Percentiles rank a stretch among this genome's conserved stretches.
Evolutionary conservation across 352 stramenopile genomes (phyloP).

Genomic region (Phytopythium cucurbitacearum): DNA sequence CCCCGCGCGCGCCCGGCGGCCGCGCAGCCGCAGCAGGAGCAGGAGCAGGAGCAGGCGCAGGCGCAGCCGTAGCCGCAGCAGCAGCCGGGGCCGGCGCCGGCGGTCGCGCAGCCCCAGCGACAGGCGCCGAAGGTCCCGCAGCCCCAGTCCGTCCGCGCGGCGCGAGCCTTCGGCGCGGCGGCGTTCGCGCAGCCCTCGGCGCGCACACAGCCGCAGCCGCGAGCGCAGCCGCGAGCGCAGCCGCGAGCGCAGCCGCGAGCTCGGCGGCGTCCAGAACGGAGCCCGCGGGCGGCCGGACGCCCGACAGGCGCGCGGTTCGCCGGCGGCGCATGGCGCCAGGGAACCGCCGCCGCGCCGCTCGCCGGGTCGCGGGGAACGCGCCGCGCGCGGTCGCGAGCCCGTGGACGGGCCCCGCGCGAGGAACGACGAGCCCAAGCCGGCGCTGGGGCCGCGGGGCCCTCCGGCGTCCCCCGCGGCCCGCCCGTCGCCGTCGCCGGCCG

Average conservation of each 20-base stretch:
- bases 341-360: constrained; percentile 13
- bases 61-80: constrained; percentile 15
- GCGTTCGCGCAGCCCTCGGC: constrained; percentile 3
- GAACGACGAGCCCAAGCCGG: no score
- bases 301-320: no score
- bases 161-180: constrained; percentile 10
- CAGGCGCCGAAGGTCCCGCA: constrained; percentile 4
- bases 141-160: constrained; percentile 7
- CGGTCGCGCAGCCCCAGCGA: constrained; percentile 7
- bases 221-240: constrained; percentile 2
- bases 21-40: constrained; percentile 3
- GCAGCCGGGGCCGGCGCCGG: constrained; percentile 7
- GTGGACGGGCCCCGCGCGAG: constrained; percentile 5
- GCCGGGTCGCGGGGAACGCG: not conserved
- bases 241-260: constrained; percentile 7
- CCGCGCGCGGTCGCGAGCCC: not conserved
- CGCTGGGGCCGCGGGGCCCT: not conserved
- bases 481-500: constrained; percentile 5
- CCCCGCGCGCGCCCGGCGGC: not conserved
- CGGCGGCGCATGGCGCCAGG: constrained; percentile 1
- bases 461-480: constrained; percentile 11
- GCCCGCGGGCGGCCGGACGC: no score
- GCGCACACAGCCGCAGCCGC: constrained; percentile 9
- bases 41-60: constrained; percentile 8
- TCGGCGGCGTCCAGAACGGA: constrained; percentile 2